These are phyloP conservation scores for Beauveria sp. DNA, from an alignment of 2,329 filamentous ascomycete genomes.

Conservation along the genomic window DNA sequence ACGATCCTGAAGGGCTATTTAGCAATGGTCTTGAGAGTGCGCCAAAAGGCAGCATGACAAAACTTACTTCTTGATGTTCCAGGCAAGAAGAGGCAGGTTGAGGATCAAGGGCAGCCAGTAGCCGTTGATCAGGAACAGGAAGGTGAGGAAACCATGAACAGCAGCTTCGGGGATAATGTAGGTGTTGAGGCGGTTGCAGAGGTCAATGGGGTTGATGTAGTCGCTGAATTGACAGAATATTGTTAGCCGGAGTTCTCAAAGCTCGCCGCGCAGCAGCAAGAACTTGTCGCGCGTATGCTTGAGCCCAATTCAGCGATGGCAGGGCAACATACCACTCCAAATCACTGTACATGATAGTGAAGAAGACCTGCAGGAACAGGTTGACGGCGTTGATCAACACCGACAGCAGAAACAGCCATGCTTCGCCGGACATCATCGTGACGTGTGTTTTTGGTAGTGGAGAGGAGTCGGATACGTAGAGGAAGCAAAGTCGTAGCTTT, in stretches of 20 bases:
- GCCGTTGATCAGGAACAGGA: constrained; percentile 95
- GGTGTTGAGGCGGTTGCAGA: constrained; percentile 99
- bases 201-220: constrained; percentile 99
- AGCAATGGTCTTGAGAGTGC: constrained; percentile 12
- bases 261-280: background rate
- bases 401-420: constrained; percentile 95
- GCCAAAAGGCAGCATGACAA: background rate
- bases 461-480: background rate
- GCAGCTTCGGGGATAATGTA: constrained; percentile 99
- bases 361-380: constrained; percentile 98
- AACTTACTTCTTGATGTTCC: constrained; percentile 95
- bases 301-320: background rate
- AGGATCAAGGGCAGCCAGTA: constrained; percentile 93
- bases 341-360: constrained; percentile 99
- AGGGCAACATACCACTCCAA: constrained; percentile 76
- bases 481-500: background rate
- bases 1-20: constrained; percentile 59
- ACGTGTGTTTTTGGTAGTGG: constrained; percentile 9
- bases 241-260: background rate
- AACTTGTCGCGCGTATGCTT: background rate
- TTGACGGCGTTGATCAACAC: constrained; percentile 99
- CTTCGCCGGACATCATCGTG: constrained; percentile 81
- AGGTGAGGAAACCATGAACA: constrained; percentile 91
- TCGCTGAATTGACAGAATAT: constrained; percentile 52
- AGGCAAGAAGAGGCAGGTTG: constrained; percentile 84